Base-by-base conservation (phyloP, 2,329 filamentous ascomycete genomes). In the Furcasterigmium sp. region DNA sequence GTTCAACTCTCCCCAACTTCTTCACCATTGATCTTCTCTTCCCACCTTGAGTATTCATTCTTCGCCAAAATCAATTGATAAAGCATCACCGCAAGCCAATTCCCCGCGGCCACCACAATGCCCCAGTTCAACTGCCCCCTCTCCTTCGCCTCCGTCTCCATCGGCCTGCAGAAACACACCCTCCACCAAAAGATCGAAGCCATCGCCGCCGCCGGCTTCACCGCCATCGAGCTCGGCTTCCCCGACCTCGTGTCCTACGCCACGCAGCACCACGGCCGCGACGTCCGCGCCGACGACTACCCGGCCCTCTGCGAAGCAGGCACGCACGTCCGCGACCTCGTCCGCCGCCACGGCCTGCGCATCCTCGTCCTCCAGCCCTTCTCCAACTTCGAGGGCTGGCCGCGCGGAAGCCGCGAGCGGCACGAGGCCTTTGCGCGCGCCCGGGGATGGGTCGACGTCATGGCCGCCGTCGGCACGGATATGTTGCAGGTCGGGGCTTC, bases 321-420 rank as follows among this genome's bases (percentile, higher is more conserved):
- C 0, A 55, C 56, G 14, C 67, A 77, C 29, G 74, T 87, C 39
- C 73, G 69, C 41, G 61, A 63, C 0, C 59, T 84, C 37, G 80
- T 76, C 38, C 63, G 74, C 20, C 65, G 73, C 10, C 67, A 80
- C 26, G 61, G 65, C 0, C 62, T 90, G 2, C 65, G 72, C 28
- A 74, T 90, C 43, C 72, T 89, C 58, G 84, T 90, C 68, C 63
- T 90, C 5, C 85, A 91, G 54, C 85, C 85, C 0, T 90, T 91
- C 53, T 67, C 80, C 14, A 87, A 89, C 52, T 89, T 88, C 45
- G 85, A 91, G 53, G 86, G 85, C 2, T 91, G 85, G 85, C 65
- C 72, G 0, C 67, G 69, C 32, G 78, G 69, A 0, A 78, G 75
- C 2, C 53, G 65, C 1, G 75, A 84, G 57, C 67, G 83, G 4